phyloP scores from a whole-genome alignment of 768 basidiomycete genomes.

The Calocybe indica region DNA sequence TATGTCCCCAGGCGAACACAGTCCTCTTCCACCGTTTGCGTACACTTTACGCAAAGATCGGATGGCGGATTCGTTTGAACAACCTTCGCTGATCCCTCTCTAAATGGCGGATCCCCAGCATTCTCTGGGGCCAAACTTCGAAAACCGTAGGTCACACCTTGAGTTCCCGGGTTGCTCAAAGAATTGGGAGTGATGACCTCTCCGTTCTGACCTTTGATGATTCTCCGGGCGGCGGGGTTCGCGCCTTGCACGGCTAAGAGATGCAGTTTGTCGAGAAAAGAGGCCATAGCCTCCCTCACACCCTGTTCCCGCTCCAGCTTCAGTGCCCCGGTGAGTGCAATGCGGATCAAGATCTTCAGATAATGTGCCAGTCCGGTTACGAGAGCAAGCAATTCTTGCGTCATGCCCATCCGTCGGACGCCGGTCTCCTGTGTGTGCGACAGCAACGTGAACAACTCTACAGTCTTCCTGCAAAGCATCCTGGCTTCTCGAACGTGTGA shows the following conservation, averaged over 20 bases:
- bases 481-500: slow-evolving; percentile 97
- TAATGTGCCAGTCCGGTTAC: slow-evolving; percentile 99
- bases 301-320: slow-evolving; percentile 91
- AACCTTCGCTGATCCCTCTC: slow-evolving; percentile 43
- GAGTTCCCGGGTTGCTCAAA: slow-evolving; percentile 65
- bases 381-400: slow-evolving; percentile 91
- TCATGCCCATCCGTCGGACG: slow-evolving; percentile 89
- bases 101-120: slow-evolving; percentile 83
- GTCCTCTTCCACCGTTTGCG: slow-evolving; percentile 92
- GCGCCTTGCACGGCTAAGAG: slow-evolving; percentile 83
- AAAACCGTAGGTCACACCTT: slow-evolving; percentile 89
- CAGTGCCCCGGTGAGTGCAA: slow-evolving; percentile 91
- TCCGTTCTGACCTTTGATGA: slow-evolving; percentile 72
- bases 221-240: slow-evolving; percentile 69
- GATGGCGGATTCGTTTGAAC: slow-evolving; percentile 71
- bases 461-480: slow-evolving; percentile 97
- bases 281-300: slow-evolving; percentile 76
- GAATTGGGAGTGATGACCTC: slow-evolving; percentile 41
- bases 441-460: slow-evolving; percentile 93
- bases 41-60: slow-evolving; percentile 88
- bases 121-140: slow-evolving; percentile 87
- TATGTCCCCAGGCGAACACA: slow-evolving; percentile 95
- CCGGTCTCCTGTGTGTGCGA: slow-evolving; percentile 95
- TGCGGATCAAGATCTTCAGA: slow-evolving; percentile 98
- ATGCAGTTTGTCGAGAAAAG: slow-evolving; percentile 91